Conservation (phyloP, 768 basidiomycete species). For the Phaeotremella skinneri region DNA sequence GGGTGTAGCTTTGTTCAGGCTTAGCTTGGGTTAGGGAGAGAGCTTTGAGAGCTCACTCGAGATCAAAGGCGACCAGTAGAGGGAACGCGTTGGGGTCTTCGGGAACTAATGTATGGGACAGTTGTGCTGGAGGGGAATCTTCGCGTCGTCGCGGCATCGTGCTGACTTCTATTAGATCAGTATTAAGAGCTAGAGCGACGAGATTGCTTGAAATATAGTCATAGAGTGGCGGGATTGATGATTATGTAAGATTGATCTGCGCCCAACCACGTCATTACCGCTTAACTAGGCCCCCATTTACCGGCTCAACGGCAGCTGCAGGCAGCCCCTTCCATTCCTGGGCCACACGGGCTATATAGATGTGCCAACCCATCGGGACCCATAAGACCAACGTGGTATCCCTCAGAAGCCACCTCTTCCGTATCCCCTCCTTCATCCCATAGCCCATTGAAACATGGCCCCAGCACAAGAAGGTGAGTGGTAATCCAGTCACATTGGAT, state of each 20-base stretch:
- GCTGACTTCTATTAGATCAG: background rate
- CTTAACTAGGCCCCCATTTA: constrained; percentile 10
- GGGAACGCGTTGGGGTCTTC: constrained; percentile 44
- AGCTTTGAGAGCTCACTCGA: constrained; percentile 61
- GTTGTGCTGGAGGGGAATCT: constrained; percentile 9
- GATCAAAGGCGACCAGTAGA: constrained; percentile 67
- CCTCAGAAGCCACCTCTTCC: background rate
- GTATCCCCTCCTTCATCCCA: background rate
- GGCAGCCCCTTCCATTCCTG: too few species aligned
- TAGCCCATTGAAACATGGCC: background rate
- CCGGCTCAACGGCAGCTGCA: too few species aligned
- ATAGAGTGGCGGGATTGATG: background rate
- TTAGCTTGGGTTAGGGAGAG: background rate
- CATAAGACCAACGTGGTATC: too few species aligned
- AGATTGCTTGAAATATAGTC: background rate
- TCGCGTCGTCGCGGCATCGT: constrained; percentile 25
- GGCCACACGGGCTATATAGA: constrained; percentile 5
- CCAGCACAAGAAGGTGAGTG: constrained; percentile 4
- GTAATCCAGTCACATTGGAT: background rate
- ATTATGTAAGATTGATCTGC: background rate
- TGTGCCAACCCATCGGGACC: background rate
- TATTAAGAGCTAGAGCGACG: background rate
- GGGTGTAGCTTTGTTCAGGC: constrained; percentile 62
- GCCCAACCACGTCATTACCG: background rate
- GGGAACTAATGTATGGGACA: constrained; percentile 13